Base-by-base conservation (phyloP, 345 rosid species). In the Syzygium grande region DNA sequence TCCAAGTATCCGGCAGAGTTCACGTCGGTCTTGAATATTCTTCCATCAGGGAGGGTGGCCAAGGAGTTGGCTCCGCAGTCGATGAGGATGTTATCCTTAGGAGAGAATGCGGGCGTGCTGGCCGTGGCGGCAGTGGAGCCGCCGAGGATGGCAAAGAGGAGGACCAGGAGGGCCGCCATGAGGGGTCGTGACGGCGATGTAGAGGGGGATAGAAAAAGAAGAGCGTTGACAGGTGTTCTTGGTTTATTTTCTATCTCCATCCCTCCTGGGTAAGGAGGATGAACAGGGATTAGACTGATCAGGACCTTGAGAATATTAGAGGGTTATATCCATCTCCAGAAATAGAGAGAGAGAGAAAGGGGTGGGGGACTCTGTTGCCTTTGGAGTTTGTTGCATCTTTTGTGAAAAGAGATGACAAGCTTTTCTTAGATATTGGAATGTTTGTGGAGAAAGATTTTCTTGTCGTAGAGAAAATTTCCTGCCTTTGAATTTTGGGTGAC, bases 61-160 rank as follows among this genome's bases (percentile, higher is more conserved):
- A 52, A 25, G 54, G 90, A 51, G 58, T 52, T 88, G 55, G 89
- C 84, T 4, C 90, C 90, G 43, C 90, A 88, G 56, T 88, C 88
- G 46, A 88, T 86, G 65, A 88, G 84, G 51, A 88, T 79, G 83
- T 63, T 88, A 84, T 88, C 90, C 19, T 59, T 63, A 2, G 90
- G 90, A 29, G 88, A 79, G 88, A 88, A 86, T 1, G 80, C 23
- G 21, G 79, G 22, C 3, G 43, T 7, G 23, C 23, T 23, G 1
- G 79, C 43, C 1, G 49, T 9, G 52, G 43, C 27, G 21, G 25
- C 9, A 11, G 46, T 3, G 30, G 58, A 51, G 43, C 38, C 2
- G 27, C 55, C 55, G 46, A 84, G 9, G 5, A 84, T 52, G 59
- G 86, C 0, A 16, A 84, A 53, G 86, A 84, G 86, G 58, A 84